Percentiles rank a stretch among this genome's conserved stretches.
Conservation (phyloP, 1,284 basidiomycete genomes). For the Erythrobasidium hasegawianum region DNA sequence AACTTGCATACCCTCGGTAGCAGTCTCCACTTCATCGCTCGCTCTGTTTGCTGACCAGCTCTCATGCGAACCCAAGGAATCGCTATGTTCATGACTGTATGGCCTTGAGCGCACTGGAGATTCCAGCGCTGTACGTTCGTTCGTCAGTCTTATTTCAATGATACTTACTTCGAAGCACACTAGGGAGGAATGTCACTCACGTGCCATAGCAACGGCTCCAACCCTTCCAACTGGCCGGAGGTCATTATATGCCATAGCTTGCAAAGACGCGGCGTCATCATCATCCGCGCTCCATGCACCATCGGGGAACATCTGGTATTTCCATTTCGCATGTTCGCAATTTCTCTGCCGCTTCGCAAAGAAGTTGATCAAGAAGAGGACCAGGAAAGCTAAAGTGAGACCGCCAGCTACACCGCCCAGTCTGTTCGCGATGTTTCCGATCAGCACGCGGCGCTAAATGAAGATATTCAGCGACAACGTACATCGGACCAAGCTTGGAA, state of each 20-base stretch:
- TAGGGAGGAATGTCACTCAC: too few relatives aligned
- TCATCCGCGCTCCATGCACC: conserved; percentile 14
- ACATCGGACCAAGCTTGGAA: conserved; percentile 24
- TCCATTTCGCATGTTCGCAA: conserved; percentile 4
- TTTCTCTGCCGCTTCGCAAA: conserved; percentile 22
- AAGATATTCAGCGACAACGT: too few relatives aligned
- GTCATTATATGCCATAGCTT: conserved; percentile 15
- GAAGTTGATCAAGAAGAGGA: conserved; percentile 20
- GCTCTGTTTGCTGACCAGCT: conserved; percentile 9
- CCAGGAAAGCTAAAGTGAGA: conserved; percentile 13
- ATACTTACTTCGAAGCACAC: too few relatives aligned
- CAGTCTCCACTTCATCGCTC: conserved; percentile 26
- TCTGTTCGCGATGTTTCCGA: not conserved
- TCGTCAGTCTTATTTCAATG: too few relatives aligned
- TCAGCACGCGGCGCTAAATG: not conserved
- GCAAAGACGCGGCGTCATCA: conserved; percentile 15
- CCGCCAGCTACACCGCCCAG: conserved; percentile 29
- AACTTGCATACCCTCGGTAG: conserved; percentile 31
- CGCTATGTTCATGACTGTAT: not conserved
- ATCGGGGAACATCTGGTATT: not conserved
- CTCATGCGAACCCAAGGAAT: not conserved
- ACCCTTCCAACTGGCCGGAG: not conserved
- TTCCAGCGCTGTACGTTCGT: too few relatives aligned
- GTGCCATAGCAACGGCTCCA: too few relatives aligned
- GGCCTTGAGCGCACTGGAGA: too few relatives aligned